phyloP scores from a whole-genome alignment of 2,329 filamentous ascomycete species.

The Ophiostoma sp. region DNA sequence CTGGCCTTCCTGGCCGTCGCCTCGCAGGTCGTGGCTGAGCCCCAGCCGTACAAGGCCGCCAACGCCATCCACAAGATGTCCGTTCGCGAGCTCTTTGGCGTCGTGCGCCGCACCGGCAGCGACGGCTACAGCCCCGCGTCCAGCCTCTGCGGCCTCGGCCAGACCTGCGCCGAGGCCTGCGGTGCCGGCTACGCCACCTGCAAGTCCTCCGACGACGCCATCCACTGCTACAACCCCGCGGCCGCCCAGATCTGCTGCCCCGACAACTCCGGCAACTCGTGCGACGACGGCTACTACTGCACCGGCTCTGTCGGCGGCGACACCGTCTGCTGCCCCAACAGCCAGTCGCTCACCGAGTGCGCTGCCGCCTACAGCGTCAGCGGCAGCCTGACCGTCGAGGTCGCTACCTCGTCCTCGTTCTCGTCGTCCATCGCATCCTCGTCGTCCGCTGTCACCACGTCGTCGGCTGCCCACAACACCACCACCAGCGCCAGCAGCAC shows the following conservation, averaged over 20 bases:
- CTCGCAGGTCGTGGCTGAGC: slow-evolving; percentile 33
- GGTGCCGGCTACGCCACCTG: slow-evolving; percentile 47
- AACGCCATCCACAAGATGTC: slow-evolving; percentile 34
- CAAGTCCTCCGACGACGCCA: slow-evolving; percentile 42
- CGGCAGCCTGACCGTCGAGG: slow-evolving; percentile 45
- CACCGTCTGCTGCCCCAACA: slow-evolving; percentile 58
- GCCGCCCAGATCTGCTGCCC: slow-evolving; percentile 53
- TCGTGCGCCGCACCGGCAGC: slow-evolving; percentile 39
- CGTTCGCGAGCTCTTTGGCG: slow-evolving; percentile 36
- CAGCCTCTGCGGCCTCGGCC: slow-evolving; percentile 44
- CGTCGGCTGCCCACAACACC: slow-evolving; percentile 1
- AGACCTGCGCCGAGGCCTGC: slow-evolving; percentile 52
- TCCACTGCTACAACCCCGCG: slow-evolving; percentile 54
- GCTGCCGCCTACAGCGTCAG: slow-evolving; percentile 46
- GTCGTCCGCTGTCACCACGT: slow-evolving; percentile 26
- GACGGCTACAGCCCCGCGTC: slow-evolving; percentile 47
- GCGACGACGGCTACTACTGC: slow-evolving; percentile 58
- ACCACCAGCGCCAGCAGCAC: slow-evolving; percentile 19
- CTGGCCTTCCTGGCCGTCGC: slow-evolving; percentile 43
- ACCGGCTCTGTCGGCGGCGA: slow-evolving; percentile 42
- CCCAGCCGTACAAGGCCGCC: slow-evolving; percentile 34
- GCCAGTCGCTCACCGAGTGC: slow-evolving; percentile 49
- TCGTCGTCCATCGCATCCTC: slow-evolving; percentile 29
- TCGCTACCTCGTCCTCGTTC: slow-evolving; percentile 35
- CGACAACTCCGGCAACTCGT: slow-evolving; percentile 54